Base-by-base conservation (phyloP, 495 filamentous ascomycete genomes). In the Penicillium flavigenum region DNA sequence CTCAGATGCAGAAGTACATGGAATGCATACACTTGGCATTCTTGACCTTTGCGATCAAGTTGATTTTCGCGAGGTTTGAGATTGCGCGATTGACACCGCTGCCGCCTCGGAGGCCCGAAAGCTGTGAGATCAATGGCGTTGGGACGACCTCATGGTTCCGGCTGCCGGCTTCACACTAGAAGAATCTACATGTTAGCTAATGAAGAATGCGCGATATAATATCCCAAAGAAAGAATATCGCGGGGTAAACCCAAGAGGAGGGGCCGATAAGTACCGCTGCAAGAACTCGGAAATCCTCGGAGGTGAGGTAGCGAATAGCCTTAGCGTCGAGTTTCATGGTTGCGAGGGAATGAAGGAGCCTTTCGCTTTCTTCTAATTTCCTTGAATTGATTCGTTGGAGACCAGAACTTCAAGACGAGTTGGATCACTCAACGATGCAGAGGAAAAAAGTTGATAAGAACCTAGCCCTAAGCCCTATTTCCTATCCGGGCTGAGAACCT, bases 91-190 rank as follows among this genome's bases (percentile, higher is more conserved):
- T 88, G n/a, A 96, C 91, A 39, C 90, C 88, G 56, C 86, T 88
- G 61, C 89, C 89, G 60, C 89, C 88, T 46, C 88, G 84, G 34
- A 98, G 82, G 45, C 89, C 85, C 3, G 92, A 85, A 17, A 97
- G 79, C 67, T 91, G 86, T 47, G 85, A 83, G 52, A 98, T 97
- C 58, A 99, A 74, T 5, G 90, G 80, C 4, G 92, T 96, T 2
- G 94, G 94, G 17, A 99, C 92, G 38, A 98, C 79, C 76, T 98
- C 94, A 74, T 99, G 94, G 79, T 98, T 98, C 66, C 88, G 91
- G 74, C 87, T 92, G 66, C 92, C 95, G 67, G 86, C 85, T 73
- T 99, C 94, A 63, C 92, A 88, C 92, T 96, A 65, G 16, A 42
- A 29, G 17, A 51, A 31, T 44, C 8, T 3, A 9, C 14, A 19